These are phyloP conservation scores for Diplogelasinospora grovesii DNA, from an alignment of 495 filamentous ascomycete species.

Conservation along the genomic window DNA sequence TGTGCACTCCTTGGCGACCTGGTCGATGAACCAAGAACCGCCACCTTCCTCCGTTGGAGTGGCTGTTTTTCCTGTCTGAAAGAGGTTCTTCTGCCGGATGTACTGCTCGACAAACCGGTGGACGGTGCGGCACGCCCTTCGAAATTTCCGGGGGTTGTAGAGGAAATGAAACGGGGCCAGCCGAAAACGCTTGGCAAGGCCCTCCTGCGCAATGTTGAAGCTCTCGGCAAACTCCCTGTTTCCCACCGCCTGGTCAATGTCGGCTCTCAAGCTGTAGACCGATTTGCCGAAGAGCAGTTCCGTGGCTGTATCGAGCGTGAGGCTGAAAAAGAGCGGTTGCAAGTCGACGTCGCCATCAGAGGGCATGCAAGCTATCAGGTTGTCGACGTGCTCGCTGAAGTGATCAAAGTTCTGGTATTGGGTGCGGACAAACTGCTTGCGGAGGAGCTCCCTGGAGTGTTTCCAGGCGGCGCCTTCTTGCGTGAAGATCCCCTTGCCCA, in stretches of 20 bases:
- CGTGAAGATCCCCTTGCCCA: constrained; percentile 31
- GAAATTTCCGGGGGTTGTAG: constrained; percentile 26
- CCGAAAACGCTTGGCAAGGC: constrained; percentile 32
- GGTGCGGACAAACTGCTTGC: constrained; percentile 46
- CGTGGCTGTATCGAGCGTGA: constrained; percentile 37
- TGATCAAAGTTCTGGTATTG: constrained; percentile 34
- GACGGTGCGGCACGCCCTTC: constrained; percentile 31
- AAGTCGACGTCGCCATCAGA: constrained; percentile 33
- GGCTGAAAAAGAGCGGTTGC: constrained; percentile 40
- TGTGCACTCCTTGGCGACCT: constrained; percentile 7
- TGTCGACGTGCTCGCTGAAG: constrained; percentile 36
- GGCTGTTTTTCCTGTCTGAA: no score
- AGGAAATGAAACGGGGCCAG: constrained; percentile 33
- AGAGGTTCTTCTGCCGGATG: constrained; percentile 23
- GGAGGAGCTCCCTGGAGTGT: constrained; percentile 27
- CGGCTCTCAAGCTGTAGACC: constrained; percentile 27
- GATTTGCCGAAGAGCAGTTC: constrained; percentile 34
- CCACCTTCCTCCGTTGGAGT: neutral
- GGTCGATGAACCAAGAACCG: constrained; percentile 8
- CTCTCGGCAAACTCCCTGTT: constrained; percentile 29
- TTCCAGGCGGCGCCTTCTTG: constrained; percentile 27
- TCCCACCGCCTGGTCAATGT: constrained; percentile 15
- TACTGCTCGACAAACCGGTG: constrained; percentile 34
- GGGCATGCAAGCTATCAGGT: constrained; percentile 33
- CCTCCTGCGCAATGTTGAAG: constrained; percentile 34